A percentile compares a stretch with the other conserved stretches of the same genome.
Evolutionary conservation across 2,329 filamentous ascomycete species (phyloP).

Genomic region (Pseudogymnoascus sp.): DNA sequence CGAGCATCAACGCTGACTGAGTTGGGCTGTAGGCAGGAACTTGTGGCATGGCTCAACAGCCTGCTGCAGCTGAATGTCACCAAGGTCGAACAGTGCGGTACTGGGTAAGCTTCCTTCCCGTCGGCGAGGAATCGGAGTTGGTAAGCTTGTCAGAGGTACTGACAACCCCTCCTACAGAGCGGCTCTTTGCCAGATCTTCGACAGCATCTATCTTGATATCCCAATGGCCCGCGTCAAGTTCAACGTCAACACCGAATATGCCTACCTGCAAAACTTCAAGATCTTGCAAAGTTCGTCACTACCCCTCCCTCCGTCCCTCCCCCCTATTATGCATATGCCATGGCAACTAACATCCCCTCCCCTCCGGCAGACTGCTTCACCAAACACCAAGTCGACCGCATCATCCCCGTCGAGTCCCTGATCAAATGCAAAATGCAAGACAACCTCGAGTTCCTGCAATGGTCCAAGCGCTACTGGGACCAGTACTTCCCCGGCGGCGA

Average conservation of each 20-base stretch:
- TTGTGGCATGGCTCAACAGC: constrained; percentile 94
- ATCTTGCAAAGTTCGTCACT: constrained; percentile 70
- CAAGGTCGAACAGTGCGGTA: constrained; percentile 98
- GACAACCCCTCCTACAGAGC: constrained; percentile 52
- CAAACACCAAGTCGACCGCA: constrained; percentile 81
- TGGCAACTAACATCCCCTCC: constrained; percentile 10
- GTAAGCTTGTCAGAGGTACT: not conserved
- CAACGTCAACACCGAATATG: constrained; percentile 94
- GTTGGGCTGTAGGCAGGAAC: constrained; percentile 67
- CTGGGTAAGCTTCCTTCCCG: constrained; percentile 58
- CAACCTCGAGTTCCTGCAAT: constrained; percentile 98
- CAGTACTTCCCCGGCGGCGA: constrained; percentile 96
- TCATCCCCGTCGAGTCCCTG: constrained; percentile 78
- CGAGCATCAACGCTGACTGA: not conserved
- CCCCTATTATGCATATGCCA: not conserved
- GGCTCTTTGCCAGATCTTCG: constrained; percentile 93
- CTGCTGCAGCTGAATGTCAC: constrained; percentile 96
- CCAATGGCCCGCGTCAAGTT: constrained; percentile 97
- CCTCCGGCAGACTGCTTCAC: constrained; percentile 63
- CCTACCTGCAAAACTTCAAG: constrained; percentile 98
- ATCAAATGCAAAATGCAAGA: constrained; percentile 99
- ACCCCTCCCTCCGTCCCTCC: constrained; percentile 7
- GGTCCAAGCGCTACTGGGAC: constrained; percentile 95
- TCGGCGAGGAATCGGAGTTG: not conserved
- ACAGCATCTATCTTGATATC: constrained; percentile 94